These are phyloP conservation scores for Fistulina hepatica DNA, from an alignment of 1,284 basidiomycete genomes.

Conservation along the genomic window DNA sequence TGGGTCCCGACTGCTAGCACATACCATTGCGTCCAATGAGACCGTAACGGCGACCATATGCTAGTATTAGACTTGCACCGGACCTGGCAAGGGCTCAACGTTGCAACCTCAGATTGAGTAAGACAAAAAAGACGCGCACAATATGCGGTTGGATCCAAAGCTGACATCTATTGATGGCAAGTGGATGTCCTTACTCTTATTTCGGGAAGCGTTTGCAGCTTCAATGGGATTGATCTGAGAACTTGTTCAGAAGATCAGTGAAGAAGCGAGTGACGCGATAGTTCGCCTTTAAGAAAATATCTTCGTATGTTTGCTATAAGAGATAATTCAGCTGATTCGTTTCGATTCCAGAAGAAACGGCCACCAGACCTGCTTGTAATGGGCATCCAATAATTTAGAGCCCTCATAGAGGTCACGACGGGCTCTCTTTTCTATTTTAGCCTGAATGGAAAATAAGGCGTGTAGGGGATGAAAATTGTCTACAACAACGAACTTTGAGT, in stretches of 20 bases:
- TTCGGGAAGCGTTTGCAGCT: slow-evolving; percentile 68
- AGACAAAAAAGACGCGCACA: slow-evolving; percentile 37
- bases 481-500: slow-evolving; percentile 49
- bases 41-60: slow-evolving; percentile 83
- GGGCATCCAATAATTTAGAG: slow-evolving; percentile 88
- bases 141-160: slow-evolving; percentile 87
- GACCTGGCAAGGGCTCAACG: slow-evolving; percentile 35
- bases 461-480: neutral
- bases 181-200: slow-evolving; percentile 96
- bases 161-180: slow-evolving; percentile 93
- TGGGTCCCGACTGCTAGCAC: slow-evolving; percentile 8
- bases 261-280: slow-evolving; percentile 1
- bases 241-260: neutral
- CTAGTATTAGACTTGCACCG: slow-evolving; percentile 79
- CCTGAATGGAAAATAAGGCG: slow-evolving; percentile 37
- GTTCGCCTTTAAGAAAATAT: slow-evolving; percentile 89
- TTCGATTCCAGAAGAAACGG: neutral
- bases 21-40: slow-evolving; percentile 73
- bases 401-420: slow-evolving; percentile 89
- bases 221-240: slow-evolving; percentile 88
- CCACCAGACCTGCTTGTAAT: slow-evolving; percentile 68
- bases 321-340: slow-evolving; percentile 8
- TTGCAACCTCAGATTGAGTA: slow-evolving; percentile 11
- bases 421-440: slow-evolving; percentile 94
- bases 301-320: slow-evolving; percentile 85